Evolutionary conservation across 2,329 filamentous ascomycete genomes (phyloP).

Genomic region (Sclerotinia spermophila): DNA sequence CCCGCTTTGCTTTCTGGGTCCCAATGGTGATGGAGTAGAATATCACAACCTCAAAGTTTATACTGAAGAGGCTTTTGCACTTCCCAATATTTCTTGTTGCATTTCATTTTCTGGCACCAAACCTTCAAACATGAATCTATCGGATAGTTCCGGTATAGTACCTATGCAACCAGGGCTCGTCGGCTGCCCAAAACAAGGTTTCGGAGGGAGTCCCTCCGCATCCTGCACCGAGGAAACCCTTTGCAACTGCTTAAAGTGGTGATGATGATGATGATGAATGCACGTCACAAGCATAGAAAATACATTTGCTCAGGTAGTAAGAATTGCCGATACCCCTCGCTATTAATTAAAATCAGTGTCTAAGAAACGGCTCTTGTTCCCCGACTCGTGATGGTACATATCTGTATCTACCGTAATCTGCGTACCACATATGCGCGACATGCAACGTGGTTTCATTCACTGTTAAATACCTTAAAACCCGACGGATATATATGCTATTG

Average conservation of each 20-base stretch:
- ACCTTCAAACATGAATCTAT: background rate
- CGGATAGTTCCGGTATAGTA: background rate
- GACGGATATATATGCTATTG: background rate
- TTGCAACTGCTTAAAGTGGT: background rate
- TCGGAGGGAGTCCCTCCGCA: conserved; percentile 8
- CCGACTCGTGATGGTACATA: background rate
- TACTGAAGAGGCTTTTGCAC: background rate
- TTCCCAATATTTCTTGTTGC: background rate
- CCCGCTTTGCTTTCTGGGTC: background rate
- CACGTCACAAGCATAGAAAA: background rate
- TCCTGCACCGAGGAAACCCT: background rate
- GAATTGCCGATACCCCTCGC: background rate
- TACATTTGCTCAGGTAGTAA: background rate
- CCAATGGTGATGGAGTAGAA: background rate
- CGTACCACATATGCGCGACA: conserved; percentile 4
- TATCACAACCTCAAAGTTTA: background rate
- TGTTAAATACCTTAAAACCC: background rate
- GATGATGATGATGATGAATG: background rate
- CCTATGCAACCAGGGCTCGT: background rate
- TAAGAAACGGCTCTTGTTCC: background rate
- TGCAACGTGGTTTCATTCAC: background rate
- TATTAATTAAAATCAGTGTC: background rate
- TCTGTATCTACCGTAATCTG: background rate
- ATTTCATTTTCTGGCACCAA: background rate
- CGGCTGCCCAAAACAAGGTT: background rate